Evolutionary conservation across 1,284 basidiomycete species (phyloP).

Genomic region (Pseudozyma sp.): DNA sequence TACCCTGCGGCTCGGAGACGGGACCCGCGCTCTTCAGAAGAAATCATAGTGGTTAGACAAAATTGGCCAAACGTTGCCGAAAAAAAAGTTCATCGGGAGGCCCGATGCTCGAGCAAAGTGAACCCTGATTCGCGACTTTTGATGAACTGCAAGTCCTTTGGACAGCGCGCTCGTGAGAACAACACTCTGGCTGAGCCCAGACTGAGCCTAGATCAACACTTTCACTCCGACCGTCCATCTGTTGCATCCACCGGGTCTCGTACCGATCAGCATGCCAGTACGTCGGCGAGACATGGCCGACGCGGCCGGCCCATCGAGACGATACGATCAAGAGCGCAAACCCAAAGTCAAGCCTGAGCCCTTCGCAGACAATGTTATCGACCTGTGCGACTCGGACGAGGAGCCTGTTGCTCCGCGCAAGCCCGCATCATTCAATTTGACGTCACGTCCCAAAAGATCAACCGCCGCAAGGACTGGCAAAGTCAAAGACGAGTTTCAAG

Average conservation of each 20-base stretch:
- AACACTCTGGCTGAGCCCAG: no score
- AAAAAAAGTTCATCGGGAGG: no score
- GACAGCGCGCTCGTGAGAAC: no score
- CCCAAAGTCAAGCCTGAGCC: conserved; percentile 22
- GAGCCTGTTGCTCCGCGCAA: not conserved
- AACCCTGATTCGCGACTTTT: no score
- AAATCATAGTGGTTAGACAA: no score
- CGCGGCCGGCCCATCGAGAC: not conserved
- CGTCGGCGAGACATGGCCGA: conserved; percentile 4
- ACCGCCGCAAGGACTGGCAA: not conserved
- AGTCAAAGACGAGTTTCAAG: conserved; percentile 10
- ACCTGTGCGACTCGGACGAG: conserved; percentile 32
- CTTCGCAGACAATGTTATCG: conserved; percentile 15
- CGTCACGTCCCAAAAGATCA: not conserved
- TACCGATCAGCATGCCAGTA: conserved; percentile 14
- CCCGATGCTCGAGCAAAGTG: no score
- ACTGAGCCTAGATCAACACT: no score
- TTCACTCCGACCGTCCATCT: no score
- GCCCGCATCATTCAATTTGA: conserved; percentile 4
- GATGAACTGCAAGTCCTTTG: no score
- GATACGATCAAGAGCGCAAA: not conserved
- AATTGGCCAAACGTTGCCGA: no score
- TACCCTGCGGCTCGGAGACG: no score
- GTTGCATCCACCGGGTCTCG: not conserved
- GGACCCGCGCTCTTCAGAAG: no score